A percentile compares a stretch with the other conserved stretches of the same genome.
Evolutionary conservation across 257 asterid genomes (phyloP).

Genomic region (Solanum raphanifolium): DNA sequence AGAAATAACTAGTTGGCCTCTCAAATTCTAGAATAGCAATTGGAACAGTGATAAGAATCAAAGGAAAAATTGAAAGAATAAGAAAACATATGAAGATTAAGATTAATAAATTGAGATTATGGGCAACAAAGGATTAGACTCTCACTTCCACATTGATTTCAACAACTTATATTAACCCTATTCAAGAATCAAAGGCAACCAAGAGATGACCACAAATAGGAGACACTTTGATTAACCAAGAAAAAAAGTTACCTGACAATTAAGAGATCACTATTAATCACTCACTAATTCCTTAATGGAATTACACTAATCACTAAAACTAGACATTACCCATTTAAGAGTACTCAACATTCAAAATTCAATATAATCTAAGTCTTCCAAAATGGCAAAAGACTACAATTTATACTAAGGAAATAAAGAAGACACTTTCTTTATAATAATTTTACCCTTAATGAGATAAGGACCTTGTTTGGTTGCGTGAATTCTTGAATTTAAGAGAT

Average conservation of each 20-base stretch:
- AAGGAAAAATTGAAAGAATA: background rate
- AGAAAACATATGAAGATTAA: background rate
- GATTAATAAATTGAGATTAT: background rate
- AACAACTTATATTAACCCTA: background rate
- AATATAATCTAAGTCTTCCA: too few species aligned
- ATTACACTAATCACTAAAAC: too few species aligned
- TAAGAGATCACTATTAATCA: too few species aligned
- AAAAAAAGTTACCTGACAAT: too few species aligned
- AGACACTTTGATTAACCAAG: too few species aligned
- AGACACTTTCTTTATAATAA: background rate
- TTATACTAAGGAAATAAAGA: background rate
- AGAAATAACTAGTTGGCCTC: background rate
- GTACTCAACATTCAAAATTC: background rate
- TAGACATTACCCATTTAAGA: too few species aligned
- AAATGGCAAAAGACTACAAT: too few species aligned
- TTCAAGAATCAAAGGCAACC: too few species aligned
- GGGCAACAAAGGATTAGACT: background rate
- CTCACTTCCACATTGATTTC: background rate
- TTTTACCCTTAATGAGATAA: background rate
- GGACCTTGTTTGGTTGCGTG: too few species aligned
- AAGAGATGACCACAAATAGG: too few species aligned
- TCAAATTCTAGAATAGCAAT: background rate
- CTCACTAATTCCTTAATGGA: too few species aligned
- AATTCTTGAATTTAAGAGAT: background rate
- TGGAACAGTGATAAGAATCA: background rate